Evolutionary conservation across 345 rosid genomes (phyloP), one percentile per base, ranked within the genome.

Genomic region (Microthlaspi erraticum): DNA sequence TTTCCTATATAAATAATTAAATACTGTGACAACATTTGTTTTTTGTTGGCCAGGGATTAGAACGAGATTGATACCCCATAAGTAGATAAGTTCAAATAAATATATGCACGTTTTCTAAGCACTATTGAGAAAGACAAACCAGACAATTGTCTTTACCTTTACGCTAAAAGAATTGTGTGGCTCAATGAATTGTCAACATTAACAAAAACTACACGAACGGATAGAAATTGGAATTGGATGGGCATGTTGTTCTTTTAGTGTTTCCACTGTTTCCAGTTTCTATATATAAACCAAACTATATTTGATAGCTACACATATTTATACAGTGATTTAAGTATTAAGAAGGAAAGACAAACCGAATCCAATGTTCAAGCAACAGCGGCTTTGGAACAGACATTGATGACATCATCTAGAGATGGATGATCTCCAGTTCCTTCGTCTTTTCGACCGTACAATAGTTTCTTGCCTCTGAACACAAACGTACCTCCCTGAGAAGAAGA

Each of bases 401-500:
- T 60, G 19, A 88, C 71, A 64, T 93, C 93, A 68, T 88, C 83
- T 13, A 90, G 72, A 54, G 98, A 80, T 66, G 96, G 92, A 81
- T 90, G 97, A 73, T 88, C 96, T 8, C 93, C 98, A 0, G 96
- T 85, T 2, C 93, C 93, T 77, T 93, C 89, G 20, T 90, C 92
- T 82, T 86, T 93, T 64, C 86, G 66, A 51, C 93, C 92, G 77
- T 90, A 93, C 61, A 90, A 34, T 20, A 93, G 56, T 66, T 88
- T 73, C 73, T 87, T 84, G 34, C 97, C 98, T 87, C 80, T 88
- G 84, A 93, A 93, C 10, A 93, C 85, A 74, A 88, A 84, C 91
- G 86, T 93, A 65, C 97, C 98, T 70, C 97, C 97, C 96, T 89
- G 41, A 8, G 13, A 69, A 52, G 41, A 46, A 57, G 46, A 37